Conservation (phyloP, 2,329 filamentous ascomycete species). For the Phaeosphaeriaceae sp. region DNA sequence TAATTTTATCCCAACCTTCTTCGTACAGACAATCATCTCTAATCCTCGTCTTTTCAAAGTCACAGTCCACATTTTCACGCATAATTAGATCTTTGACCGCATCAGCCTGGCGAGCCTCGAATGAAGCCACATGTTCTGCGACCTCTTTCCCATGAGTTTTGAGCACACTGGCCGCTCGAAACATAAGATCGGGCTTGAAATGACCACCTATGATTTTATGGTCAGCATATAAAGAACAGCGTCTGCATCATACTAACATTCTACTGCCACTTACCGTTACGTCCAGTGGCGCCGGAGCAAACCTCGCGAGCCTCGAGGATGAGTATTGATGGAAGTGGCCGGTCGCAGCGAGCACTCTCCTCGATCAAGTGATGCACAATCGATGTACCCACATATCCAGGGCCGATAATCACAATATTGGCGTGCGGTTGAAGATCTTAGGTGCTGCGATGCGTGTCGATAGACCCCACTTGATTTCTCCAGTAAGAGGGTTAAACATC, state of each 20-base stretch:
- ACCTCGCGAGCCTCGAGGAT: slow-evolving; percentile 58
- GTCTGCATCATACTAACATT: neutral
- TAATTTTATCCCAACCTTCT: slow-evolving; percentile 9
- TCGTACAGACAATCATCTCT: slow-evolving; percentile 12
- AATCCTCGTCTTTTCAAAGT: slow-evolving; percentile 19
- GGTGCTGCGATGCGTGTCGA: slow-evolving; percentile 20
- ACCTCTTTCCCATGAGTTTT: slow-evolving; percentile 13
- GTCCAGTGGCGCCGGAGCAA: slow-evolving; percentile 61
- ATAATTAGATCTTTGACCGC: slow-evolving; percentile 13
- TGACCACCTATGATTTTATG: slow-evolving; percentile 8
- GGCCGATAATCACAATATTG: slow-evolving; percentile 18
- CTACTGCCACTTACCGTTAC: slow-evolving; percentile 60
- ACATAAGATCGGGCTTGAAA: slow-evolving; percentile 47
- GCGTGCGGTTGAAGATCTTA: slow-evolving; percentile 1
- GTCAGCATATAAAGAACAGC: neutral
- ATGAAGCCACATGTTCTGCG: slow-evolving; percentile 18
- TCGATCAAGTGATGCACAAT: slow-evolving; percentile 17
- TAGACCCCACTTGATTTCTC: slow-evolving; percentile 6
- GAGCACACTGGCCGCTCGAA: slow-evolving; percentile 14
- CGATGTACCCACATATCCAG: slow-evolving; percentile 19
- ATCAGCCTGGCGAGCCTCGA: slow-evolving; percentile 15
- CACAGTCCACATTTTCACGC: slow-evolving; percentile 14
- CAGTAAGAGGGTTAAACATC: slow-evolving; percentile 13
- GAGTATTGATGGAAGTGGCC: slow-evolving; percentile 15
- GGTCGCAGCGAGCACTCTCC: slow-evolving; percentile 1